These are phyloP conservation scores for Xylaria sp. DNA, from an alignment of 2,329 filamentous ascomycete species.

Conservation along the genomic window DNA sequence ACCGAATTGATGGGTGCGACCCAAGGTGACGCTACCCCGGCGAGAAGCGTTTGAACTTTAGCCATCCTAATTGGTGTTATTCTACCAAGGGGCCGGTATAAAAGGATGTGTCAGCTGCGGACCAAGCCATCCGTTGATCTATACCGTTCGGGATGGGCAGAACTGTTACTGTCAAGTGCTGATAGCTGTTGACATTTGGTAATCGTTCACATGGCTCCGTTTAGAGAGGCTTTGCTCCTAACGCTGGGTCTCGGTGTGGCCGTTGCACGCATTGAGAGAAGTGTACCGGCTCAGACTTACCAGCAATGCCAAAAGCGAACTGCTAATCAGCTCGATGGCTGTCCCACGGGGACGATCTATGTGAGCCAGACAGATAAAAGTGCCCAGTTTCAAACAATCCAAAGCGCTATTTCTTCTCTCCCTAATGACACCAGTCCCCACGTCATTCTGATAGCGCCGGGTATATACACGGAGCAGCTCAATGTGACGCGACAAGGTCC, in stretches of 20 bases:
- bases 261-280: conserved; percentile 1
- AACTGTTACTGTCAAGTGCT: conserved; percentile 2
- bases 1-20: not conserved
- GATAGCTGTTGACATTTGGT: not conserved
- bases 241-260: conserved; percentile 11
- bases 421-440: conserved; percentile 57
- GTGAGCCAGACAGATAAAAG: conserved; percentile 52
- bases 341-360: conserved; percentile 55
- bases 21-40: not conserved
- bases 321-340: conserved; percentile 51
- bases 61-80: not conserved
- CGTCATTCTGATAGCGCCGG: conserved; percentile 69
- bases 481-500: conserved; percentile 72
- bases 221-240: conserved; percentile 23
- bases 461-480: conserved; percentile 71
- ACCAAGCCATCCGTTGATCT: not conserved
- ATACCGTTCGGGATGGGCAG: not conserved
- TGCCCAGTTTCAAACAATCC: conserved; percentile 55
- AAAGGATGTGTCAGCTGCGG: not conserved
- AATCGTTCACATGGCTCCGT: conserved; percentile 23
- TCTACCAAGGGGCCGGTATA: not conserved
- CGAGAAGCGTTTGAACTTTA: conserved; percentile 3
- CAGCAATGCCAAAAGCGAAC: conserved; percentile 51
- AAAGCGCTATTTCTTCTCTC: conserved; percentile 55
- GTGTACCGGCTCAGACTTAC: conserved; percentile 47